Conservation (phyloP, 1,284 basidiomycete species). For the Moesziomyces parantarcticus region DNA sequence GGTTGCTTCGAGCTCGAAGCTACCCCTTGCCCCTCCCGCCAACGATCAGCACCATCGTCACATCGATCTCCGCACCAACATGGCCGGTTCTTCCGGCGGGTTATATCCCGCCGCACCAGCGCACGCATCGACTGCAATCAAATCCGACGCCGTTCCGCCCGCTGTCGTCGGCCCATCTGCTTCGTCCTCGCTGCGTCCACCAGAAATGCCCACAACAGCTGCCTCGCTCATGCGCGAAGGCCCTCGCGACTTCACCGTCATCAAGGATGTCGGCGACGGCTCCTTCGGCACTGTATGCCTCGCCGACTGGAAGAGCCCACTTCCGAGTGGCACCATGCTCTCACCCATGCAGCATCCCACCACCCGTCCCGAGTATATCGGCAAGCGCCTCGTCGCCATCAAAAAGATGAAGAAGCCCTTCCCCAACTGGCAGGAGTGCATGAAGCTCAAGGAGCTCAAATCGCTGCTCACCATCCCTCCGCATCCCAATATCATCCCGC, state of each 20-base stretch:
- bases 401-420: slow-evolving; percentile 99
- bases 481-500: slow-evolving; percentile 96
- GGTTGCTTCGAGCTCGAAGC: slow-evolving; percentile 37
- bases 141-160: slow-evolving; percentile 1
- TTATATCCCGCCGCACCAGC: slow-evolving; percentile 13
- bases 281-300: slow-evolving; percentile 92
- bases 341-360: slow-evolving; percentile 69
- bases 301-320: slow-evolving; percentile 97
- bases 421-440: slow-evolving; percentile 97
- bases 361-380: slow-evolving; percentile 90
- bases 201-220: slow-evolving; percentile 57
- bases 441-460: slow-evolving; percentile 95
- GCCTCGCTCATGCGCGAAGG: slow-evolving; percentile 62
- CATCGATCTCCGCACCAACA: slow-evolving; percentile 11
- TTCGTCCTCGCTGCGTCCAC: slow-evolving; percentile 16
- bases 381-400: slow-evolving; percentile 93
- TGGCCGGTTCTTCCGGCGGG: slow-evolving; percentile 13
- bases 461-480: slow-evolving; percentile 91
- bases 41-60: slow-evolving; percentile 23
- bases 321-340: slow-evolving; percentile 70
- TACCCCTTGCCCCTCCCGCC: slow-evolving; percentile 20
- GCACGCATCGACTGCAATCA: slow-evolving; percentile 17
- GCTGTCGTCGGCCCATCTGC: slow-evolving; percentile 1
- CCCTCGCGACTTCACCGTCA: slow-evolving; percentile 61
- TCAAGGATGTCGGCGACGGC: slow-evolving; percentile 64